Conservation (phyloP, 371 early-diverging fungal species). For the Rhizopus sp. region DNA sequence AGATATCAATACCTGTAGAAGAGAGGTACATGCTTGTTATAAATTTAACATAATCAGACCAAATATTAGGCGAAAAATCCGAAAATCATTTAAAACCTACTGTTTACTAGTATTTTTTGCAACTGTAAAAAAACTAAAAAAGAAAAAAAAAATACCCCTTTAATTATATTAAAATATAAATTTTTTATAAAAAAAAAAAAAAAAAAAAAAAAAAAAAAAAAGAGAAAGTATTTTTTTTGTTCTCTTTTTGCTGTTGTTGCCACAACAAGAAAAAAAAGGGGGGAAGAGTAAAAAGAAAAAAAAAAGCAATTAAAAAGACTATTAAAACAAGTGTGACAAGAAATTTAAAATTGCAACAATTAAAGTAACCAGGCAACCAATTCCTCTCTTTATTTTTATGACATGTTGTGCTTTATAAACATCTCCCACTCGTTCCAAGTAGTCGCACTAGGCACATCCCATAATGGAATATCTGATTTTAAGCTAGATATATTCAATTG, state of each 20-base stretch:
- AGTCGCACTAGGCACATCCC: conserved; percentile 34
- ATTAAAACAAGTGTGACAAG: conserved; percentile 5
- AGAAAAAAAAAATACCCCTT: no score
- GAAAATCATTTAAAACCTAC: no score
- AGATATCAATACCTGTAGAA: no score
- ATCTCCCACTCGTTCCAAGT: conserved; percentile 45
- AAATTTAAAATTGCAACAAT: not conserved
- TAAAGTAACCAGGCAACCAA: not conserved
- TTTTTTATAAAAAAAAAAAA: no score
- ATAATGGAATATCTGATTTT: conserved; percentile 32
- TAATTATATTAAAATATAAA: no score
- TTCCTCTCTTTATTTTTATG: not conserved
- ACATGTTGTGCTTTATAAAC: conserved; percentile 18
- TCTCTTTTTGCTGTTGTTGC: no score
- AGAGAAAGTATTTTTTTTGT: not conserved
- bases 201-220: no score
- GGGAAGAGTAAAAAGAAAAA: conserved; percentile 11
- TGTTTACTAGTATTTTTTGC: no score
- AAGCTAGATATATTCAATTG: conserved; percentile 29
- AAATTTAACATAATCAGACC: no score
- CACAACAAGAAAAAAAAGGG: not conserved
- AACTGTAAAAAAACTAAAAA: no score
- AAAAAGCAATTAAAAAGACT: conserved; percentile 2
- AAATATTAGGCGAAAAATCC: no score
- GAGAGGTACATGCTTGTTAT: no score